Evolutionary conservation across 192 early-diverging fungal species (phyloP), one percentile per base, ranked within the genome.

Genomic region (Linderina pennispora): DNA sequence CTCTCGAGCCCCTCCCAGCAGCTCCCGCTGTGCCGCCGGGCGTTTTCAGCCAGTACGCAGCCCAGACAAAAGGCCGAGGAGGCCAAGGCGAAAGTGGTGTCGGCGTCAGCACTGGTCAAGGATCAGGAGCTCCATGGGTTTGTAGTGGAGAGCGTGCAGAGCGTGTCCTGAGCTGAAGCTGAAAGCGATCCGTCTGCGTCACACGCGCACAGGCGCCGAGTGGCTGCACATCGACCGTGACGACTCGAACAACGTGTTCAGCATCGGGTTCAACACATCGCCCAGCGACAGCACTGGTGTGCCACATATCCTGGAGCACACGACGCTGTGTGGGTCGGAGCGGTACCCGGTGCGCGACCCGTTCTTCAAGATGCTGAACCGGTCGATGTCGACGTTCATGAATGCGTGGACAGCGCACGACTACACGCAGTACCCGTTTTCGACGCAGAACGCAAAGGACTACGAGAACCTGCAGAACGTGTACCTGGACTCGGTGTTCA

Each of bases 301-400:
- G 6, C 81, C 91, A 38, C 94, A 97, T 55, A 95, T 97, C 58
- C 78, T 97, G 40, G 91, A 95, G 69, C 94, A 97, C 61, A 94
- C 91, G 2, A 89, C 94, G 14, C 77, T 97, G 26, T 97, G 94
- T 46, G 94, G 94, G 7, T 89, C 86, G 41, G 53, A 79, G 40
- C 69, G 73, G 41, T 97, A 84, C 50, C 94, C 92, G n/a, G 89
- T 97, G 19, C 75, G 92, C 11, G 94, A 97, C 57, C 94, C 94
- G n/a, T 97, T 97, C 51, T 95, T 97, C 75, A 97, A 97, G 64
- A 97, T 97, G 94, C 71, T 93, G 23, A 95, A 92, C 48, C 80
- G 94, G 15, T 88, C 84, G 41, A 84, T 97, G 76, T 82, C 94
- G 11, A 97, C 91, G 14, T 97, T 91, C 58, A 97, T 97, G 94